Evolutionary conservation across 192 early-diverging fungal species (phyloP).

Genomic region (Cladochytrium replicatum): DNA sequence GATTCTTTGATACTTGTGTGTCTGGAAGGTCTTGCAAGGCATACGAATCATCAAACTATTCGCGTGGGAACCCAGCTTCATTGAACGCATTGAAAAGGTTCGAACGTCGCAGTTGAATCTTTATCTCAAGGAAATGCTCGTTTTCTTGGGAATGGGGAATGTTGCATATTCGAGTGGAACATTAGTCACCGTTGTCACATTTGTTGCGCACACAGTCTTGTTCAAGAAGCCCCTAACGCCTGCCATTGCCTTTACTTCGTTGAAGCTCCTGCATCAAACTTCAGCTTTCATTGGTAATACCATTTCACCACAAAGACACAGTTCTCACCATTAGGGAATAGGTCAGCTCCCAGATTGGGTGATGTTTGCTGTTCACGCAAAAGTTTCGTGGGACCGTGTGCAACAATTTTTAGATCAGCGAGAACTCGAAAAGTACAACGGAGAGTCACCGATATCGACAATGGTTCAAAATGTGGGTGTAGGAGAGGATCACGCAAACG

Average conservation of each 20-base stretch:
- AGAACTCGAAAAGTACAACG: slow-evolving; percentile 22
- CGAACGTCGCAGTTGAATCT: slow-evolving; percentile 17
- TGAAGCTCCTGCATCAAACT: slow-evolving; percentile 61
- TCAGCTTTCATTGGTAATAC: slow-evolving; percentile 47
- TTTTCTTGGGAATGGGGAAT: slow-evolving; percentile 8
- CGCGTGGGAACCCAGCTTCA: slow-evolving; percentile 69
- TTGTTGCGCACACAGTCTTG: slow-evolving; percentile 44
- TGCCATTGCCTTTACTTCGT: slow-evolving; percentile 54
- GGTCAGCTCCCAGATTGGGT: slow-evolving; percentile 34
- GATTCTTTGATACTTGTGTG: no score
- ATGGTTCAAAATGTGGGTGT: no score
- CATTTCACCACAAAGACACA: slow-evolving; percentile 20
- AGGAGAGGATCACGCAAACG: no score
- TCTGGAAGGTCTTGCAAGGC: slow-evolving; percentile 70
- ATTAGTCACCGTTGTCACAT: slow-evolving; percentile 51
- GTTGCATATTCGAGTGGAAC: slow-evolving; percentile 30
- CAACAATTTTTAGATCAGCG: slow-evolving; percentile 23
- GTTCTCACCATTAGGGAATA: slow-evolving; percentile 34
- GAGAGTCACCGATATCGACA: neutral
- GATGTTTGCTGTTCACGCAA: slow-evolving; percentile 34
- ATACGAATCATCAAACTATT: slow-evolving; percentile 83
- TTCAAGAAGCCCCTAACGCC: slow-evolving; percentile 50
- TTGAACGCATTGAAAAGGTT: slow-evolving; percentile 37
- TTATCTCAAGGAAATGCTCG: slow-evolving; percentile 9
- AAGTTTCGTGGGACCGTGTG: slow-evolving; percentile 22